Percentiles rank a stretch among this genome's conserved stretches.
These are phyloP conservation scores for Eucalyptus curtisii DNA, from an alignment of 345 rosid species.

Conservation along the genomic window DNA sequence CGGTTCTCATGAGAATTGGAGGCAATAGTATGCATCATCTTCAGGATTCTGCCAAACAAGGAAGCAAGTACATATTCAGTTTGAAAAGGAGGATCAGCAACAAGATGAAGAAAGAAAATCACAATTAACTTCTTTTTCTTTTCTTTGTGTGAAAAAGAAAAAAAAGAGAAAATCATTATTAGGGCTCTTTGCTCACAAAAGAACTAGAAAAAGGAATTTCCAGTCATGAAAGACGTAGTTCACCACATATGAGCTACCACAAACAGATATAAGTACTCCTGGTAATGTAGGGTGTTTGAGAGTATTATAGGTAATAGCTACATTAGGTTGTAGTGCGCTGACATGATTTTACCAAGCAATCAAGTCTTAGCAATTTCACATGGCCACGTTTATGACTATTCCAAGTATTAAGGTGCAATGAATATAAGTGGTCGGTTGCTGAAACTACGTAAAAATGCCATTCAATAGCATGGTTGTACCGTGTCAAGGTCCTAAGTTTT, in stretches of 20 bases:
- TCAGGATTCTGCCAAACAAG: constrained; percentile 58
- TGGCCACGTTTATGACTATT: neutral
- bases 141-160: neutral
- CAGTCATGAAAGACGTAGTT: neutral
- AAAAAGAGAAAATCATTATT: neutral
- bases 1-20: constrained; percentile 84
- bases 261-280: neutral
- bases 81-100: neutral
- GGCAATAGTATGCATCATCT: constrained; percentile 84
- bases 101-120: neutral
- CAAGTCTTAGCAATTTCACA: neutral
- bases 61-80: neutral
- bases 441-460: neutral
- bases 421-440: neutral
- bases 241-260: neutral
- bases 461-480: neutral
- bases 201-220: neutral
- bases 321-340: neutral
- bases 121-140: neutral
- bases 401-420: neutral
- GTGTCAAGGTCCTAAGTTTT: neutral
- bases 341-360: neutral
- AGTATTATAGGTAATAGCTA: neutral
- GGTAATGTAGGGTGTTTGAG: neutral
- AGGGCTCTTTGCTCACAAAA: neutral